These are phyloP conservation scores for Penicillium concentricum DNA, from an alignment of 2,329 filamentous ascomycete genomes.

Conservation along the genomic window DNA sequence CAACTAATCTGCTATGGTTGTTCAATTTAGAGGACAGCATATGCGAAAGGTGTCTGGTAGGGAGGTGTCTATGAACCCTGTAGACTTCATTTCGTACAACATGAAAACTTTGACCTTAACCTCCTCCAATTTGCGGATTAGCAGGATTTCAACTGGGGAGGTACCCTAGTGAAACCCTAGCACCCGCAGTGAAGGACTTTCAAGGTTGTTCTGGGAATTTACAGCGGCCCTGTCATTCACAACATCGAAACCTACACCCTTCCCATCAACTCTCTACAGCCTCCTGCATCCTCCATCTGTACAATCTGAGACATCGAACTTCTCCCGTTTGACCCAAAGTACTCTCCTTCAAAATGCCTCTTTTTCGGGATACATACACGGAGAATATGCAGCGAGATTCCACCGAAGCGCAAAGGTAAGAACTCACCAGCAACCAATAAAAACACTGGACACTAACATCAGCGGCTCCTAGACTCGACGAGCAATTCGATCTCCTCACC, in stretches of 20 bases:
- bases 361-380: conserved; percentile 1
- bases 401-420: conserved; percentile 6
- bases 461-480: neutral
- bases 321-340: neutral
- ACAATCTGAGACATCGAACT: neutral
- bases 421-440: neutral
- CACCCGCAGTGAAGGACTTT: neutral
- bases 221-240: neutral
- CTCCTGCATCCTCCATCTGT: neutral
- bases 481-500: conserved; percentile 2
- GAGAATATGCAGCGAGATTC: conserved; percentile 9
- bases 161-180: neutral
- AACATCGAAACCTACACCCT: neutral
- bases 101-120: neutral
- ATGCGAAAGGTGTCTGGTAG: neutral
- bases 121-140: neutral
- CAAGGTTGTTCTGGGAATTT: neutral
- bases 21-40: neutral
- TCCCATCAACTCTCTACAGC: neutral
- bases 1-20: neutral
- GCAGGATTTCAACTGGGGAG: neutral
- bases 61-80: neutral
- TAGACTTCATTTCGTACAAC: neutral
- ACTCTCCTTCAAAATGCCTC: neutral
- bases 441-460: neutral